These are phyloP conservation scores for Metroxylon sagu DNA, from an alignment of 176 grass and related monocot species.

Conservation along the genomic window DNA sequence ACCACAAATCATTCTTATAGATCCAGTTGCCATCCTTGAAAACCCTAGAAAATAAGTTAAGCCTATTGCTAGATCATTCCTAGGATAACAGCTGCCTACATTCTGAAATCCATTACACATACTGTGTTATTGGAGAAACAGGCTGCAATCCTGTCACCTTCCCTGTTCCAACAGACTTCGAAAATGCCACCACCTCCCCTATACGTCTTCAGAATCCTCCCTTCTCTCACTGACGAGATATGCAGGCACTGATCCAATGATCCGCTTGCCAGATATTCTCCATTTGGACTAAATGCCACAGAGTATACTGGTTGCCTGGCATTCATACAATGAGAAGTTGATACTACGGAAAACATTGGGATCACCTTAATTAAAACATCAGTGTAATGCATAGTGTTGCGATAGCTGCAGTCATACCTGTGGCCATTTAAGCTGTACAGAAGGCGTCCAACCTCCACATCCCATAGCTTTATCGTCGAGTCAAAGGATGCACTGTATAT, in stretches of 20 bases:
- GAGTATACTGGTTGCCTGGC: constrained; percentile 88
- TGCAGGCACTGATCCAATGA: constrained; percentile 92
- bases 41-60: too few species aligned
- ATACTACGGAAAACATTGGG: too few species aligned
- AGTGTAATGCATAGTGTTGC: too few species aligned
- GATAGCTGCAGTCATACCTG: constrained; percentile 30
- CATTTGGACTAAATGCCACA: constrained; percentile 82
- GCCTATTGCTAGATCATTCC: too few species aligned
- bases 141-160: constrained; percentile 87
- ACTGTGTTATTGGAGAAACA: constrained; percentile 91
- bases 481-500: constrained; percentile 75
- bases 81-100: constrained; percentile 22
- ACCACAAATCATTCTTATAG: too few species aligned
- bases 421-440: constrained; percentile 84
- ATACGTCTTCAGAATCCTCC: constrained; percentile 75
- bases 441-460: constrained; percentile 71
- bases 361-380: too few species aligned
- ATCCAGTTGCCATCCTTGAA: too few species aligned
- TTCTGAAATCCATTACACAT: constrained; percentile 88
- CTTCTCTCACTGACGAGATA: constrained; percentile 97
- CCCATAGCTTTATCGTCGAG: constrained; percentile 94
- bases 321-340: not conserved
- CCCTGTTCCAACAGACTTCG: constrained; percentile 98
- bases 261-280: constrained; percentile 87
- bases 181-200: constrained; percentile 90